phyloP scores from a whole-genome alignment of 805 yeast species.

The Ogataea nonfermentans region DNA sequence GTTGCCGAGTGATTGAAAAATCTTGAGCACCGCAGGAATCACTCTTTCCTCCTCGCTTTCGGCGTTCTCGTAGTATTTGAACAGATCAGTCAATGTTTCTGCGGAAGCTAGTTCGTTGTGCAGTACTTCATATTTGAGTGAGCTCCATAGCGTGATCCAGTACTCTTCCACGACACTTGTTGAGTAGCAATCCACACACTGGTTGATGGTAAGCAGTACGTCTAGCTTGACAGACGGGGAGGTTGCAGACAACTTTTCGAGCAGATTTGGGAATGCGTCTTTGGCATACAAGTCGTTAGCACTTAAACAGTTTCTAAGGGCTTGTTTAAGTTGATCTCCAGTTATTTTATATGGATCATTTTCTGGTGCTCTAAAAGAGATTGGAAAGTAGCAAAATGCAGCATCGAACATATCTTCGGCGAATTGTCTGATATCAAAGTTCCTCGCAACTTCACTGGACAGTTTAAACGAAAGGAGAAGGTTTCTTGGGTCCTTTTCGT shows the following conservation, averaged over 20 bases:
- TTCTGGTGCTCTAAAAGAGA: slow-evolving; percentile 88
- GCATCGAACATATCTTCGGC: slow-evolving; percentile 79
- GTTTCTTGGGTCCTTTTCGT: slow-evolving; percentile 95
- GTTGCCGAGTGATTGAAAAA: slow-evolving; percentile 44
- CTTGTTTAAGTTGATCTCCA: slow-evolving; percentile 62
- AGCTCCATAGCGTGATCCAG: slow-evolving; percentile 83
- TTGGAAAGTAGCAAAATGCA: slow-evolving; percentile 93
- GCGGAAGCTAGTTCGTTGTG: slow-evolving; percentile 57
- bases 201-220: slow-evolving; percentile 58
- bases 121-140: slow-evolving; percentile 83
- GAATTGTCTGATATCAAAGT: slow-evolving; percentile 40
- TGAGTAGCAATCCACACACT: slow-evolving; percentile 55
- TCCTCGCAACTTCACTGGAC: slow-evolving; percentile 44
- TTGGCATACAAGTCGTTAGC: slow-evolving; percentile 61
- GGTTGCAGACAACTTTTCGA: slow-evolving; percentile 78
- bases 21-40: slow-evolving; percentile 41
- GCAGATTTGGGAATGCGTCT: slow-evolving; percentile 71
- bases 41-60: slow-evolving; percentile 34
- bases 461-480: slow-evolving; percentile 66
- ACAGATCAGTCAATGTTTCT: slow-evolving; percentile 27
- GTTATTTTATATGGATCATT: slow-evolving; percentile 86
- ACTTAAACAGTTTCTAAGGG: slow-evolving; percentile 61
- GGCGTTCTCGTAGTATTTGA: slow-evolving; percentile 32
- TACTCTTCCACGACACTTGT: slow-evolving; percentile 47
- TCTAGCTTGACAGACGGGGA: slow-evolving; percentile 73